Conservation (phyloP, 352 stramenopile species). For the Chrysophaeum taylorii region DNA sequence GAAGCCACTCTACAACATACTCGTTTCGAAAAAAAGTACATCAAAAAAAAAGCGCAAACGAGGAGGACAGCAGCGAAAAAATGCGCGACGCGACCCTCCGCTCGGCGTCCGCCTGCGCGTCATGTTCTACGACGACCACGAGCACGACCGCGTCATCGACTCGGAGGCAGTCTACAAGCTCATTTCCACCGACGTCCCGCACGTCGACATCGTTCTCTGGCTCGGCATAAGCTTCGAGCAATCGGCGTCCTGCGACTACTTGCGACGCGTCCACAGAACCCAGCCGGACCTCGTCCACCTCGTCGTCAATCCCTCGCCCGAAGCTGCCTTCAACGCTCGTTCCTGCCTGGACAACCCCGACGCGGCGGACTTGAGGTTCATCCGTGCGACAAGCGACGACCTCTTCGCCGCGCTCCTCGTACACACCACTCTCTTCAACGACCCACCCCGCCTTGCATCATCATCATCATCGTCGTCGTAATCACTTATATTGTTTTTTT, state of each 20-base stretch:
- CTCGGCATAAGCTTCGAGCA: constrained; percentile 7
- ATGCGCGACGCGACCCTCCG: not conserved
- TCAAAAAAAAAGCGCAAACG: too few species aligned
- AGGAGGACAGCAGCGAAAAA: too few species aligned
- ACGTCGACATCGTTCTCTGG: not conserved
- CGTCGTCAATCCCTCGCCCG: not conserved
- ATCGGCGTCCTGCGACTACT: not conserved
- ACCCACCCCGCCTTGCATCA: too few species aligned
- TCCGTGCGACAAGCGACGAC: not conserved
- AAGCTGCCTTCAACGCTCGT: not conserved
- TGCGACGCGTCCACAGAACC: not conserved
- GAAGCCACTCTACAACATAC: not conserved
- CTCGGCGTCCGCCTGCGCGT: not conserved
- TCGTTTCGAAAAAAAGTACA: too few species aligned
- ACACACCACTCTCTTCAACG: too few species aligned
- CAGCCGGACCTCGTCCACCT: not conserved
- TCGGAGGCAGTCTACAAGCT: not conserved
- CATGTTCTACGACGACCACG: constrained; percentile 9
- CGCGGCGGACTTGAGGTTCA: not conserved
- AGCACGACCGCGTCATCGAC: not conserved
- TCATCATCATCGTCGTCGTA: too few species aligned
- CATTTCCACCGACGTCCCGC: not conserved
- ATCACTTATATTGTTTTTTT: too few species aligned
- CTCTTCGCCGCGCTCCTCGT: not conserved
- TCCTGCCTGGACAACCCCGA: not conserved